Conservation (phyloP, 2,329 filamentous ascomycete species). For the Cyclaneusma minus region DNA sequence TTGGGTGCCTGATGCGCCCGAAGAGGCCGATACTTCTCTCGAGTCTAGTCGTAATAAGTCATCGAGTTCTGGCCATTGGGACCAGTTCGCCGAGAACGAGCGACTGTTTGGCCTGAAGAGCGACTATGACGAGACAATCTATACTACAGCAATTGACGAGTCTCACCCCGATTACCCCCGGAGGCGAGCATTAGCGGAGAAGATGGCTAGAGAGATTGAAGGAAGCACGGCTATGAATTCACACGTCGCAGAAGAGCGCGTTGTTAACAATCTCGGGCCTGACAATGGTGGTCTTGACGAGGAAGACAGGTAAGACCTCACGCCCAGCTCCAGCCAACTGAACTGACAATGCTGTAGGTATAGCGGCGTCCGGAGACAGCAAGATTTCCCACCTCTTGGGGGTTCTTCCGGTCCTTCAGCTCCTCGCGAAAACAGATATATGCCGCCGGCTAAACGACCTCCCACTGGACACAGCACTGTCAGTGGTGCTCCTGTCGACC, state of each 20-base stretch:
- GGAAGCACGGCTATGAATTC: conserved; percentile 54
- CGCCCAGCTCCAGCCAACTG: background rate
- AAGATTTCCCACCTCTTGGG: conserved; percentile 52
- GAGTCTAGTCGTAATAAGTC: conserved; percentile 27
- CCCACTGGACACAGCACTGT: conserved; percentile 60
- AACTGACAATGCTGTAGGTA: conserved; percentile 41
- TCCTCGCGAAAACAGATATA: conserved; percentile 57
- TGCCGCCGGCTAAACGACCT: conserved; percentile 73
- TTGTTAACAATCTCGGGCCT: conserved; percentile 48
- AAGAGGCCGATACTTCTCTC: conserved; percentile 53
- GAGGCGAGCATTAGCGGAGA: conserved; percentile 63
- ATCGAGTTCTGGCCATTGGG: conserved; percentile 41
- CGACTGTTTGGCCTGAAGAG: conserved; percentile 74
- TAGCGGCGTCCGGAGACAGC: conserved; percentile 71
- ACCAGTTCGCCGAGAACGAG: conserved; percentile 88
- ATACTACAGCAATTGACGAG: conserved; percentile 83
- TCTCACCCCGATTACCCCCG: conserved; percentile 69
- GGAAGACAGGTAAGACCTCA: conserved; percentile 65
- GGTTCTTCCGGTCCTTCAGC: conserved; percentile 11
- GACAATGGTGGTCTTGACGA: conserved; percentile 61
- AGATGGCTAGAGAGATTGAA: conserved; percentile 82
- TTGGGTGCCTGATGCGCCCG: conserved; percentile 58
- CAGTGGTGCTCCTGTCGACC: conserved; percentile 64
- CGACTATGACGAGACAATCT: conserved; percentile 86
- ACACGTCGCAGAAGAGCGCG: conserved; percentile 82